phyloP scores from a whole-genome alignment of 306 rosid species.

The Malus sylvestris region DNA sequence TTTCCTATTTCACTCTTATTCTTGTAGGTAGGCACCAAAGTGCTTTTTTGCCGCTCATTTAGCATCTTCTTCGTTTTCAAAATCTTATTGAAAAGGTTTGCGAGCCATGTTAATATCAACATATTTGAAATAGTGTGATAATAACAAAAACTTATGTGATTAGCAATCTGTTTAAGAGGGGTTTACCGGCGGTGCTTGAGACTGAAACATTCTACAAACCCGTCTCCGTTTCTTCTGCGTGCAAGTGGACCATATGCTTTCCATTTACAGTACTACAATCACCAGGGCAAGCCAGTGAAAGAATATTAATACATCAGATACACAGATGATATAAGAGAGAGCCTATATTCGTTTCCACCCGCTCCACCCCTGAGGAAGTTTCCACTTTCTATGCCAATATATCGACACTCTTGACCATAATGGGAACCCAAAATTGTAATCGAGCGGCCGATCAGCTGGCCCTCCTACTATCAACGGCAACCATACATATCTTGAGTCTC shows the following conservation, averaged over 20 bases:
- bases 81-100: no score
- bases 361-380: constrained; percentile 69
- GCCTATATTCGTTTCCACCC: constrained; percentile 26
- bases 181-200: constrained; percentile 16
- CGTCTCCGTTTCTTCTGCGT: constrained; percentile 12
- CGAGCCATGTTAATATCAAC: no score
- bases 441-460: constrained; percentile 71
- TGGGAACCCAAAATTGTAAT: constrained; percentile 82
- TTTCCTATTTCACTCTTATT: no score
- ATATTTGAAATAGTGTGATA: no score
- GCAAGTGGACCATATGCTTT: constrained; percentile 12
- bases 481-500: constrained; percentile 90
- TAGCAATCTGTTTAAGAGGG: constrained; percentile 11
- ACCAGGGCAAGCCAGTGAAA: constrained; percentile 24
- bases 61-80: no score
- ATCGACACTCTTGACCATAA: constrained; percentile 93
- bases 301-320: constrained; percentile 29
- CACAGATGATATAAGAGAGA: constrained; percentile 21
- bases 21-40: no score
- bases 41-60: no score
- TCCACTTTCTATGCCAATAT: constrained; percentile 97
- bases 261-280: constrained; percentile 10
- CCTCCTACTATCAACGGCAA: constrained; percentile 91
- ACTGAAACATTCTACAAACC: constrained; percentile 9
- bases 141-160: neutral